A percentile compares a stretch with the other conserved stretches of the same genome.
phyloP scores from a whole-genome alignment of 179 eudicot genomes.

The Dionaea muscipula region DNA sequence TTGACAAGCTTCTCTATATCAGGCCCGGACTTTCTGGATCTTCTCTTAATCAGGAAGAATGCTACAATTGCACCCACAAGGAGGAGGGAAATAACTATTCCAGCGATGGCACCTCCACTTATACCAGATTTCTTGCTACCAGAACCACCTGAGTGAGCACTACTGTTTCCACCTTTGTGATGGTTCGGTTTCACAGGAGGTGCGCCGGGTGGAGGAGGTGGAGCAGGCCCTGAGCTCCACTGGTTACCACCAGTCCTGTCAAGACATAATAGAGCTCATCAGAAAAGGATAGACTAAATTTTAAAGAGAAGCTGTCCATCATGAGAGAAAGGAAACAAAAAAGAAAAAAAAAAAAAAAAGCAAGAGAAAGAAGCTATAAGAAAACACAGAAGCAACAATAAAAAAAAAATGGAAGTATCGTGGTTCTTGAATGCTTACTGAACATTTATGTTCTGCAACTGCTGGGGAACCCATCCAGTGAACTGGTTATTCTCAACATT shows the following conservation, averaged over 20 bases:
- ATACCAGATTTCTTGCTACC: conserved; percentile 50
- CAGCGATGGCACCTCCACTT: conserved; percentile 71
- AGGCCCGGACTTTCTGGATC: conserved; percentile 41
- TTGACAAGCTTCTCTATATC: conserved; percentile 66
- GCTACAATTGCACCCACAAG: conserved; percentile 57
- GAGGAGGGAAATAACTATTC: conserved; percentile 61
- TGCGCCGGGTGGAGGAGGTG: conserved; percentile 92
- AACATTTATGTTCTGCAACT: conserved; percentile 55
- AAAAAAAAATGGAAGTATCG: no score
- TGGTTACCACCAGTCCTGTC: conserved; percentile 66
- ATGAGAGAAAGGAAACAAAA: neutral
- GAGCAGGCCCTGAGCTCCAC: conserved; percentile 78
- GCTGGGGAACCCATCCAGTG: conserved; percentile 80
- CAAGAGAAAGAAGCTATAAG: no score
- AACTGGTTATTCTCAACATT: conserved; percentile 75
- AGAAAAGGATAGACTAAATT: neutral
- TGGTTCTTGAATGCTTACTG: conserved; percentile 61
- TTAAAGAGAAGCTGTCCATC: neutral
- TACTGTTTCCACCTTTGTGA: conserved; percentile 29
- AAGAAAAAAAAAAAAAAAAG: conserved; percentile 1
- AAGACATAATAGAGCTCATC: conserved; percentile 4
- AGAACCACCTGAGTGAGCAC: conserved; percentile 23
- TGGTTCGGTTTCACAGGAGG: conserved; percentile 37
- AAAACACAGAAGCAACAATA: no score
- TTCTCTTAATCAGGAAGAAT: conserved; percentile 62